Evolutionary conservation across 768 basidiomycete species (phyloP).

Genomic region (Dendrothele bispora): DNA sequence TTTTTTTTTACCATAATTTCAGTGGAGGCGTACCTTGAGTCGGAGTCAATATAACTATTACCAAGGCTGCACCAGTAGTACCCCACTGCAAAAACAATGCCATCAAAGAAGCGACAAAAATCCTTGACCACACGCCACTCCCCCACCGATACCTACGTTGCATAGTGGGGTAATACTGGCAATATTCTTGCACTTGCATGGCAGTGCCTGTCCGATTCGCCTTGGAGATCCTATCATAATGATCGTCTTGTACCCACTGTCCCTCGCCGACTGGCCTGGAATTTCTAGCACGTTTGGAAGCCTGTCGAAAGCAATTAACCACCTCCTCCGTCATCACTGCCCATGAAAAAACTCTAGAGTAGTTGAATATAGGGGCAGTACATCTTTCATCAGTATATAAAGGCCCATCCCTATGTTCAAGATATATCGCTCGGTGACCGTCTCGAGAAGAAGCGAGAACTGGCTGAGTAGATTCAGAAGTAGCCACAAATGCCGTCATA

Average conservation of each 20-base stretch:
- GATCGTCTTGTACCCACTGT: constrained; percentile 4
- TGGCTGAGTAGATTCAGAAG: constrained; percentile 4
- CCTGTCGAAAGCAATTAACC: constrained; percentile 6
- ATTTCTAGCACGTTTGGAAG: constrained; percentile 8
- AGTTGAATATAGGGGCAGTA: constrained; percentile 22
- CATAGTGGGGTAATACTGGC: constrained; percentile 5
- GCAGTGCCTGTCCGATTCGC: constrained; percentile 18
- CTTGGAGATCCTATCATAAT: not conserved
- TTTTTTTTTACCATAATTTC: no score
- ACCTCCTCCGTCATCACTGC: constrained; percentile 16
- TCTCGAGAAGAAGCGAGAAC: constrained; percentile 6
- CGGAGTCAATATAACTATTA: constrained; percentile 28
- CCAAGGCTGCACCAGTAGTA: constrained; percentile 25
- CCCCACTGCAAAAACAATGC: constrained; percentile 32
- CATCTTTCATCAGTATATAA: constrained; percentile 15
- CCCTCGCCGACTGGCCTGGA: constrained; percentile 11
- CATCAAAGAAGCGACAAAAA: constrained; percentile 28
- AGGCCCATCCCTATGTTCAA: constrained; percentile 1
- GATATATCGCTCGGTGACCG: constrained; percentile 4
- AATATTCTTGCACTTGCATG: constrained; percentile 20
- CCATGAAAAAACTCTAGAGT: constrained; percentile 18
- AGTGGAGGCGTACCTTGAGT: constrained; percentile 21
- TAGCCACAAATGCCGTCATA: constrained; percentile 21
- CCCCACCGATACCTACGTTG: constrained; percentile 16
- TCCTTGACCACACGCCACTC: constrained; percentile 20